These are phyloP conservation scores for Acanthamoeba polyphaga DNA, from an alignment of 208 protist species.

Conservation along the genomic window DNA sequence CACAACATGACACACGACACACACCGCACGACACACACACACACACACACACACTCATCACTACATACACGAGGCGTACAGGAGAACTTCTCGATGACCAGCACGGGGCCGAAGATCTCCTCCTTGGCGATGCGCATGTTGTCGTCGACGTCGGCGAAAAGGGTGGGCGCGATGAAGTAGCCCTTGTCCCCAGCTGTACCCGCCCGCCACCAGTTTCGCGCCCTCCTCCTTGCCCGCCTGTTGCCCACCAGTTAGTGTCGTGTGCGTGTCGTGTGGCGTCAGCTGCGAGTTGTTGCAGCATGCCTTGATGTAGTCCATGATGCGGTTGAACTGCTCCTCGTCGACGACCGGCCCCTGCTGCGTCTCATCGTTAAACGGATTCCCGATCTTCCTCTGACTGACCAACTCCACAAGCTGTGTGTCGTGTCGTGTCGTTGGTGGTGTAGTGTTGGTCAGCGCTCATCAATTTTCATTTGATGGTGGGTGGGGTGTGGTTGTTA, in stretches of 20 bases:
- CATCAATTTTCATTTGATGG: background rate
- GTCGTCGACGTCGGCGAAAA: constrained; percentile 92
- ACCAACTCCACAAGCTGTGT: background rate
- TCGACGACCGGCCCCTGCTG: constrained; percentile 27
- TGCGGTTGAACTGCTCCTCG: constrained; percentile 23
- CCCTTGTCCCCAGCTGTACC: constrained; percentile 88
- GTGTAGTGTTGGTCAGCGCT: background rate
- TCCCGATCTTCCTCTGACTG: background rate
- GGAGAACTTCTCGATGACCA: constrained; percentile 38
- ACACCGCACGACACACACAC: no score
- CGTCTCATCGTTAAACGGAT: background rate
- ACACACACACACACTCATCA: no score
- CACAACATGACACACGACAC: no score
- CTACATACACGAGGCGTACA: background rate
- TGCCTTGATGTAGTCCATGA: constrained; percentile 58
- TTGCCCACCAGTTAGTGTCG: no score
- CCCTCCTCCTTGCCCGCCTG: no score
- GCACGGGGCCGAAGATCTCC: constrained; percentile 28
- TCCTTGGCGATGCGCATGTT: constrained; percentile 78
- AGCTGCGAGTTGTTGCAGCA: no score
- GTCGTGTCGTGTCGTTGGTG: no score
- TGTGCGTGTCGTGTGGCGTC: background rate
- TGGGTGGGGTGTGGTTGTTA: background rate
- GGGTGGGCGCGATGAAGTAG: constrained; percentile 93
- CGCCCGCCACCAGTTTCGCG: constrained; percentile 92